These are phyloP conservation scores for Aureobasidium vineae DNA, from an alignment of 2,329 filamentous ascomycete species.

Conservation along the genomic window DNA sequence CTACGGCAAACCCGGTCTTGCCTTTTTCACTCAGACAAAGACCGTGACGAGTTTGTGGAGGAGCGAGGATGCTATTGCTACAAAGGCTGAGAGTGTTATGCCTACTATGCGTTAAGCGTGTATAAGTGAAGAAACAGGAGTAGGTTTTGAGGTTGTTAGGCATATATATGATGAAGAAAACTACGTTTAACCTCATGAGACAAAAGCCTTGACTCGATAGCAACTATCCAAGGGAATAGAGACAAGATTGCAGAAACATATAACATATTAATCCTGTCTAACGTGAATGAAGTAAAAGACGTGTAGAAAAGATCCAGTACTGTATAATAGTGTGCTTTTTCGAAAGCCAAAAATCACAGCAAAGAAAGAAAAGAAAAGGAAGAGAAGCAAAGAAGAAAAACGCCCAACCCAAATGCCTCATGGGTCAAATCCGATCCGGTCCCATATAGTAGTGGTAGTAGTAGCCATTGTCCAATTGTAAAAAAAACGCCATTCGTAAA, in stretches of 20 bases:
- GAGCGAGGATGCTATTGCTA: constrained; percentile 76
- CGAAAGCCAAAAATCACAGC: not conserved
- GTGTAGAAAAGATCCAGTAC: not conserved
- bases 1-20: constrained; percentile 87
- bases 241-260: too few relatives aligned
- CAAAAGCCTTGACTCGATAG: not conserved
- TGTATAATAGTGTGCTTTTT: not conserved
- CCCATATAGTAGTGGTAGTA: not conserved
- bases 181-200: not conserved
- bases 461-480: not conserved
- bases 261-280: not conserved
- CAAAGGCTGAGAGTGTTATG: constrained; percentile 87
- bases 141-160: not conserved
- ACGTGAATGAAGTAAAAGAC: not conserved
- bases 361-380: not conserved
- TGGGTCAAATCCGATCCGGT: not conserved
- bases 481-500: not conserved
- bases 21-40: constrained; percentile 97
- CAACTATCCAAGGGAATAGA: too few relatives aligned
- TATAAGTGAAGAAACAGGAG: not conserved
- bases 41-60: constrained; percentile 94
- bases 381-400: not conserved
- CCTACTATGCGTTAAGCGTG: constrained; percentile 53
- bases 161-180: not conserved
- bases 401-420: not conserved